Evolutionary conservation across 768 basidiomycete genomes (phyloP).

Genomic region (Kwoniella shandongensis): DNA sequence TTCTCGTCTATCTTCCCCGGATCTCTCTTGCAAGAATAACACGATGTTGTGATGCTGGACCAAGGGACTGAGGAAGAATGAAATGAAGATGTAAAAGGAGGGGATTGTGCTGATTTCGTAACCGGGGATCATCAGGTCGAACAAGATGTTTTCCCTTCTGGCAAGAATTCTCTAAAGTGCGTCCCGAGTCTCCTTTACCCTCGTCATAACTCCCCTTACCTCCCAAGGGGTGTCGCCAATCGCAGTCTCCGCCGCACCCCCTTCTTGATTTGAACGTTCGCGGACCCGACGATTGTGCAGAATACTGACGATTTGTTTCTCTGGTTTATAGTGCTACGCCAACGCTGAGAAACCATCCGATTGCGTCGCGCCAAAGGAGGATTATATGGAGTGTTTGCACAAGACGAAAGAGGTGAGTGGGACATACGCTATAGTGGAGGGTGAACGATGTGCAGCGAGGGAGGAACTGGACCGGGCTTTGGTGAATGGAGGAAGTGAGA

Average conservation of each 20-base stretch:
- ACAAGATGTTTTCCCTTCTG: slow-evolving; percentile 86
- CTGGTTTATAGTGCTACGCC: slow-evolving; percentile 72
- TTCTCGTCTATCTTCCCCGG: not conserved
- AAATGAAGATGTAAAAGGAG: not conserved
- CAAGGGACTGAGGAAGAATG: too few species aligned
- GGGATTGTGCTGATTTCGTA: not conserved
- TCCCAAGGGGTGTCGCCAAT: too few species aligned
- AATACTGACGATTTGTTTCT: too few species aligned
- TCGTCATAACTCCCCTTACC: not conserved
- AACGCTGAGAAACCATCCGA: slow-evolving; percentile 70
- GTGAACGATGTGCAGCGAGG: too few species aligned
- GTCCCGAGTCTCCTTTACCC: slow-evolving; percentile 2
- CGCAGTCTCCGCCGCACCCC: too few species aligned
- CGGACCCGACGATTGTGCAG: not conserved
- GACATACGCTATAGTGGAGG: not conserved
- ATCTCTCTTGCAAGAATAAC: too few species aligned
- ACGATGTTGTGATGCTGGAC: too few species aligned
- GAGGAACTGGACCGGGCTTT: too few species aligned
- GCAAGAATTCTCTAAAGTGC: slow-evolving; percentile 64
- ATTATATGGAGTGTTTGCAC: slow-evolving; percentile 91
- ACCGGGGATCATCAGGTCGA: slow-evolving; percentile 60
- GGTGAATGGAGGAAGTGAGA: too few species aligned
- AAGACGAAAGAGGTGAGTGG: slow-evolving; percentile 76
- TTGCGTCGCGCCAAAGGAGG: slow-evolving; percentile 71
- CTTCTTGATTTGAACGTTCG: too few species aligned